Base-by-base conservation (phyloP, 306 rosid species). In the Trifolium repens region DNA sequence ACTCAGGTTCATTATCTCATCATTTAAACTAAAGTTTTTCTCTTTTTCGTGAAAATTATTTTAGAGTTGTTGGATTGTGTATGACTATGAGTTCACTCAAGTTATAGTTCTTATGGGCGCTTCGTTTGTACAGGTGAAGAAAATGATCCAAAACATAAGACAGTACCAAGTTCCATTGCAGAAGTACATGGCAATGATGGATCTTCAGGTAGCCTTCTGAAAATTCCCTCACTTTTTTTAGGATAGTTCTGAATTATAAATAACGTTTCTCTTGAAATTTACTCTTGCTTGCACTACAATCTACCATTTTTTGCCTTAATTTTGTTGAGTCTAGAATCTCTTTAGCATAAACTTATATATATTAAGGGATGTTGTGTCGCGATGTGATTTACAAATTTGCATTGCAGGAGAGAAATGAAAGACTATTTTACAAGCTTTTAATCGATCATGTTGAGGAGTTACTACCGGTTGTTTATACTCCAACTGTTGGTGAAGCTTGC, bases 401-500 rank as follows among this genome's bases (percentile, higher is more conserved):
- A 57, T 85, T 86, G 71, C 90, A 94, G 98, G 97, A 79, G 85
- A 90, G 87, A 79, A 94, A 94, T 44, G 91, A 94, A 82, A 92
- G 80, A 79, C 72, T 94, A 84, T 94, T 94, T 81, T 94, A 94
- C 81, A 91, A 79, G 79, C 84, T 94, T 79, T 91, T 94, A 40
- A 81, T 92, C 60, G 90, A 90, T 8, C 85, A 94, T 84, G 93
- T 94, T 57, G 98, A 94, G 90, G 98, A 94, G 86, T 83, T 91
- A 77, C 96, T 94, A 19, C 98, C 98, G 15, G 83, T 94, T 81
- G 97, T 94, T 34, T 94, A 94, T 80, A 94, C 98, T 40, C 98
- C 98, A 67, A 92, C 97, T 1, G 98, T 94, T 14, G 98, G 98
- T 70, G 98, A 94, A 84, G 98, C 98, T 76, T 94, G 98, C 84